A percentile compares a stretch with the other conserved stretches of the same genome.
Conservation (phyloP, 495 filamentous ascomycete genomes). For the Aspergillus mulundensis region DNA sequence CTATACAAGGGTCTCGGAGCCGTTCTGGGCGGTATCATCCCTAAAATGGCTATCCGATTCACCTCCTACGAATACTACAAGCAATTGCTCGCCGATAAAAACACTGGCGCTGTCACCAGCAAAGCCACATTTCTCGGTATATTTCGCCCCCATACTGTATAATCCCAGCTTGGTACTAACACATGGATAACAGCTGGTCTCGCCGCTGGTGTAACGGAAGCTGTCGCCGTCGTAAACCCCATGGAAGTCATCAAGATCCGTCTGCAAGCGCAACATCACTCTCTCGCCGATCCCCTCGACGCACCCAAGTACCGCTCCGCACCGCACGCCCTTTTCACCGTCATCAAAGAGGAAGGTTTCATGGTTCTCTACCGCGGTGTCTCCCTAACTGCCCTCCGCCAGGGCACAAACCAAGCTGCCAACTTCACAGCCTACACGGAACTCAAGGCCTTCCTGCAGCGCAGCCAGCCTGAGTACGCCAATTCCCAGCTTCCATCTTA, state of each 20-base stretch:
- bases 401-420: slow-evolving; percentile 95
- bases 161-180: background rate
- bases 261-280: slow-evolving; percentile 95
- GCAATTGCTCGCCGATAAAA: slow-evolving; percentile 65
- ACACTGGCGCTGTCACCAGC: slow-evolving; percentile 66
- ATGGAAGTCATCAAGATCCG: slow-evolving; percentile 99
- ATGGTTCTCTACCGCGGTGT: slow-evolving; percentile 89
- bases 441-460: slow-evolving; percentile 74
- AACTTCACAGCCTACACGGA: slow-evolving; percentile 99
- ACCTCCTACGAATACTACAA: slow-evolving; percentile 97
- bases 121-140: slow-evolving; percentile 76
- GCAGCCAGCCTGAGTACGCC: slow-evolving; percentile 58
- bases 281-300: slow-evolving; percentile 86
- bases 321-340: slow-evolving; percentile 89
- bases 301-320: slow-evolving; percentile 96
- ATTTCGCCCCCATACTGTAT: slow-evolving; percentile 14
- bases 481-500: slow-evolving; percentile 69
- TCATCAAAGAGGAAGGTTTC: slow-evolving; percentile 85
- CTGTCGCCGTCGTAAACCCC: slow-evolving; percentile 90
- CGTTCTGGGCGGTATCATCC: slow-evolving; percentile 93
- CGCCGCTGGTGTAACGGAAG: slow-evolving; percentile 89
- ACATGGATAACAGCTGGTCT: slow-evolving; percentile 62
- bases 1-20: slow-evolving; percentile 97
- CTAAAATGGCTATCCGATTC: slow-evolving; percentile 99
- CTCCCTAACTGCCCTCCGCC: slow-evolving; percentile 84